Percentiles rank a stretch among this genome's conserved stretches.
phyloP scores from a whole-genome alignment of 495 filamentous ascomycete species.

The Aspergillus cristatus region DNA sequence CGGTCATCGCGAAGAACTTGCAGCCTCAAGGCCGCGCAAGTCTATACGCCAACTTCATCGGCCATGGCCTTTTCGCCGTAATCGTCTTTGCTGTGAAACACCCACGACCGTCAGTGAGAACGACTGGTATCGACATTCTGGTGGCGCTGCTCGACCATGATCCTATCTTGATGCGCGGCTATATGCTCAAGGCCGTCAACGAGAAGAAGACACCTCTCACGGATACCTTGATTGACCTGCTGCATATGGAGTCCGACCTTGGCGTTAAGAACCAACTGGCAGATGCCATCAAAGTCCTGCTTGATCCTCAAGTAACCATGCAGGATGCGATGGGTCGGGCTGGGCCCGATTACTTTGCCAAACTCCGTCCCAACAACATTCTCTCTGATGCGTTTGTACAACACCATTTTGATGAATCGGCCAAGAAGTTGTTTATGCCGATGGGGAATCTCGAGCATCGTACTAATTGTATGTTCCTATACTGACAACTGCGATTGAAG shows the following conservation, averaged over 20 bases:
- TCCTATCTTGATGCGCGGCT: slow-evolving; percentile 81
- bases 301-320: slow-evolving; percentile 65
- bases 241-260: slow-evolving; percentile 83
- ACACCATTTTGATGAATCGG: slow-evolving; percentile 84
- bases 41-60: slow-evolving; percentile 84
- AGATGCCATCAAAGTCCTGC: slow-evolving; percentile 87
- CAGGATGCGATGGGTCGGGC: slow-evolving; percentile 58
- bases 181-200: slow-evolving; percentile 83
- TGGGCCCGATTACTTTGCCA: slow-evolving; percentile 59
- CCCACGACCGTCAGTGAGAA: slow-evolving; percentile 71
- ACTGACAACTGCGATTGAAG: not conserved
- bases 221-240: slow-evolving; percentile 86
- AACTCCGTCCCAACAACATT: slow-evolving; percentile 55
- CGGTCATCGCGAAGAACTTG: slow-evolving; percentile 86
- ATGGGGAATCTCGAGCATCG: slow-evolving; percentile 71
- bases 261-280: slow-evolving; percentile 95
- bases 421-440: slow-evolving; percentile 77
- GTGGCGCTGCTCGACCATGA: slow-evolving; percentile 95
- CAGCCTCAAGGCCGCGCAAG: slow-evolving; percentile 70
- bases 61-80: slow-evolving; percentile 75
- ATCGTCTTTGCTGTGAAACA: slow-evolving; percentile 88
- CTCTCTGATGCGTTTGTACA: slow-evolving; percentile 78
- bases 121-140: slow-evolving; percentile 88
- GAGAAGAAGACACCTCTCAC: slow-evolving; percentile 82
- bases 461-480: slow-evolving; percentile 39